Base-by-base conservation (phyloP, 139 green algal genomes). In the Chara braunii region DNA sequence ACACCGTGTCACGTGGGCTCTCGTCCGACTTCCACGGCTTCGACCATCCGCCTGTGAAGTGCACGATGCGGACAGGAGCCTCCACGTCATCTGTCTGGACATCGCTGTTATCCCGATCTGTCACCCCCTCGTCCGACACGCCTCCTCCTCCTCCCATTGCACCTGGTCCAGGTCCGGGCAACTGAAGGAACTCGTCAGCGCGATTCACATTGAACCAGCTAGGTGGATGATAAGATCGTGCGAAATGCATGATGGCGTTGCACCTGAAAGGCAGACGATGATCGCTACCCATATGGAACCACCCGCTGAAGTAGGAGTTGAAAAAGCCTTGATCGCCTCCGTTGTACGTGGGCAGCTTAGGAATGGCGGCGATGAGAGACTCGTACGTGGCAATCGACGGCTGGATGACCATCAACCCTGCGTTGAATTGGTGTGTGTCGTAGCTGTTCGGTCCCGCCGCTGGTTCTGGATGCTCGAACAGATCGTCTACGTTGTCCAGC, bases 171-270 rank as follows among this genome's bases (percentile, higher is more conserved):
- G 8, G 53, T 31, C 8, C 53, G 50, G 14, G 53, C 53, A 60
- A 63, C 36, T 35, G 32, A 31, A 63, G 31, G 36, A 63, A 33
- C 8, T 63, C 53, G 36, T 63, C 24, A 22, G 53, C 53, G 30
- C 53, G 5, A 7, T 63, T 51, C 53, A 36, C 53, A 36, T 63
- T 7, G 7, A 63, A 44, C 14, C 53, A 37, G 18, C 6, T 35
- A 24, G 53, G 53, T 8, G 53, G 26, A 44, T 7, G 34, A 7
- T 63, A 63, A 5, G 26, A 30, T 5, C 29, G 32, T 48, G 53
- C 32, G 7, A 63, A 63, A 8, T 48, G 53, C 6, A 63, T 63
- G 37, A 63, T 36, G 6, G 63, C 63, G 24, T 72, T 72, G 50
- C 64, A 72, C 12, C 12, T 51, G 26, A 55, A 42, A 8, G 35